Conservation (phyloP, 2,329 filamentous ascomycete species). For the Thelonectria blattea region DNA sequence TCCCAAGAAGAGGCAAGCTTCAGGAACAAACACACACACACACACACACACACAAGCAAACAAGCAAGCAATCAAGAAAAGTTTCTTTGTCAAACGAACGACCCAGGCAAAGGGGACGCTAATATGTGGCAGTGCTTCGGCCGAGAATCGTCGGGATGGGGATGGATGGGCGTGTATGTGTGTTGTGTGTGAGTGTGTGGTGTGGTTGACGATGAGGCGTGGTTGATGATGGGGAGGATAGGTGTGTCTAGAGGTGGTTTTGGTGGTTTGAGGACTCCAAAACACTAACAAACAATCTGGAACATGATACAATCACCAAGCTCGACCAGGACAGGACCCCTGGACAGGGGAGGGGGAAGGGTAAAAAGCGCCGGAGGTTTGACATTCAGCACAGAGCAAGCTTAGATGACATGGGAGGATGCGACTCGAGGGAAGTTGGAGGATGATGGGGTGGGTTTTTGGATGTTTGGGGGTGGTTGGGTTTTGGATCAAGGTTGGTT, state of each 20-base stretch:
- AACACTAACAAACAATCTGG: not conserved
- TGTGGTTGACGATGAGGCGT: not conserved
- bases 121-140: constrained; percentile 34
- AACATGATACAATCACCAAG: not conserved
- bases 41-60: too few species aligned
- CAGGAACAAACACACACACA: too few species aligned
- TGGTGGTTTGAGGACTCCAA: not conserved
- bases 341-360: not conserved
- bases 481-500: not conserved
- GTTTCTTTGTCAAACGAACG: constrained; percentile 4
- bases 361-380: constrained; percentile 16
- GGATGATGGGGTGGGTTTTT: constrained; percentile 33
- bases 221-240: not conserved
- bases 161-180: not conserved
- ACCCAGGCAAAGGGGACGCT: constrained; percentile 2
- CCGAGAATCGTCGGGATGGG: constrained; percentile 28
- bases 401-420: constrained; percentile 20
- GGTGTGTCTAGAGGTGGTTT: not conserved
- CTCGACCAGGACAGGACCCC: not conserved
- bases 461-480: not conserved
- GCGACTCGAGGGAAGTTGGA: constrained; percentile 36
- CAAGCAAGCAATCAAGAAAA: constrained; percentile 5
- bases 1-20: not conserved
- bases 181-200: not conserved
- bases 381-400: constrained; percentile 20